Evolutionary conservation across 208 protist genomes (phyloP), one percentile per base, ranked within the genome.

Genomic region (Wallacemonas sp.): DNA sequence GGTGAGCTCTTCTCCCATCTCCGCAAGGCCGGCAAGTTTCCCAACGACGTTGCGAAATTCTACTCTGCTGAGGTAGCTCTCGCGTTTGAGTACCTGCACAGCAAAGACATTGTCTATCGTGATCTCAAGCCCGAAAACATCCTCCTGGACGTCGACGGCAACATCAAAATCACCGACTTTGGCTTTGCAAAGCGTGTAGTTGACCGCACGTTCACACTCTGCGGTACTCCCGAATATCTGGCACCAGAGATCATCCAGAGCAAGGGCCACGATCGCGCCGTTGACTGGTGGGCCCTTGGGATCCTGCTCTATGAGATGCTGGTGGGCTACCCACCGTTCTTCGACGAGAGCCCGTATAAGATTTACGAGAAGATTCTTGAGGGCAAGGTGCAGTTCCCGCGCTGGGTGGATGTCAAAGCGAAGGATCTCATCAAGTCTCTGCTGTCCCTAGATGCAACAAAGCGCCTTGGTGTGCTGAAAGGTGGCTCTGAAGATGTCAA

Each of bases 401-500:
- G 83, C 30, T 94, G 88, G 84, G 76, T 94, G 30, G 85, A 94
- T 41, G 34, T 72, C 15, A 83, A 82, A 59, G 90, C 87, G 36
- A 89, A 87, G 34, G 90, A 95, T 50, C 71, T 98, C 34, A 88
- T 98, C 59, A 83, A 81, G 44, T 78, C 75, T 37, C 75, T 98
- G 29, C 74, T 98, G 15, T 70, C 78, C 13, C 65, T 93, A 48
- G 91, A 97, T 64, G 83, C 76, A 29, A 87, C 76, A 29, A 95
- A 93, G 65, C 85, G 92, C 6, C 77, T 96, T n/a, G 98, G 98
- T 45, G 89, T 60, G 22, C 69, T 97, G 27, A 87, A 95, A 53
- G 74, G 75, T 36, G 97, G 97, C 1, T 88, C 85, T 8, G 63
- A 92, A 34, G 97, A 99, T 68, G 89, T 99, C 58, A 98, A 98